Evolutionary conservation across 768 basidiomycete genomes (phyloP).

Genomic region (Crepidotus variabilis): DNA sequence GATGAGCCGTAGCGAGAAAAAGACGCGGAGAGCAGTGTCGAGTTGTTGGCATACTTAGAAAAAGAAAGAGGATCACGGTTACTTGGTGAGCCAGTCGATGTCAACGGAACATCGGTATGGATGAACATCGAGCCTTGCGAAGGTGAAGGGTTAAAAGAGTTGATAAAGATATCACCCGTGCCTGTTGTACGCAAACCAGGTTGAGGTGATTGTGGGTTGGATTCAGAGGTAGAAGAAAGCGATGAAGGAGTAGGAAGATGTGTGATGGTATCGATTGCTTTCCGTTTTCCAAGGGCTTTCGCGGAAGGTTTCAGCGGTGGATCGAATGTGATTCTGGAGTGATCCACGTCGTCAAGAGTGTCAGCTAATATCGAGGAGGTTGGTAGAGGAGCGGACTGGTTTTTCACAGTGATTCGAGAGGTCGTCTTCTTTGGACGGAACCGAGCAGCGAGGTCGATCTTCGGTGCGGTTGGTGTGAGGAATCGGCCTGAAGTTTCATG

Average conservation of each 20-base stretch:
- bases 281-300: conserved; percentile 30
- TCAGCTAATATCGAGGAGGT: background rate
- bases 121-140: background rate
- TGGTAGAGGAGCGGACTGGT: background rate
- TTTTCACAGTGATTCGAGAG: background rate
- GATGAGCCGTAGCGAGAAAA: background rate
- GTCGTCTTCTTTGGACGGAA: conserved; percentile 9
- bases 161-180: background rate
- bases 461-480: background rate
- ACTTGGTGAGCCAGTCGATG: background rate
- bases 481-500: no score
- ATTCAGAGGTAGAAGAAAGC: background rate
- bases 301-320: conserved; percentile 19
- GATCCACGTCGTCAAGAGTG: background rate
- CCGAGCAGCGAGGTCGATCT: conserved; percentile 15
- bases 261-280: conserved; percentile 12
- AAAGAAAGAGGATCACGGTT: no score
- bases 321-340: background rate
- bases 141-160: conserved; percentile 1
- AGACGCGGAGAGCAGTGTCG: no score
- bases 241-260: background rate
- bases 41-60: no score
- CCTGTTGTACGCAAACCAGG: background rate
- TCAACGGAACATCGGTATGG: background rate
- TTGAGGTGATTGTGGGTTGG: background rate